Base-by-base conservation (phyloP, 2,329 filamentous ascomycete species). In the Chrysoporthe cubensis region DNA sequence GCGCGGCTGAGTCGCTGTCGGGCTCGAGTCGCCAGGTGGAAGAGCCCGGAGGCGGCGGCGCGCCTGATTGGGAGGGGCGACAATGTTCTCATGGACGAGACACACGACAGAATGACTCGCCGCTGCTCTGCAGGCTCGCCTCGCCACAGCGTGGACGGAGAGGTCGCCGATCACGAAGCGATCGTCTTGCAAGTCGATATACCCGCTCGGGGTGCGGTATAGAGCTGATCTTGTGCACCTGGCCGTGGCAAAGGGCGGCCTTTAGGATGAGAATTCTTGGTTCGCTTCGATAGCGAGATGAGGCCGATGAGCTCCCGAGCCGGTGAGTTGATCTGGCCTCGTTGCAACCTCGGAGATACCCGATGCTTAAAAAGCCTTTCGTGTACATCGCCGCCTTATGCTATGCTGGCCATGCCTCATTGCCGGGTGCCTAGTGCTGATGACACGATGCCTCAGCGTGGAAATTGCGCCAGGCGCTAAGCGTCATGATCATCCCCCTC, bases 241-340 rank as follows among this genome's bases (percentile, higher is more conserved):
- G 26, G 26, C 26, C 26, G 26, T 26, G 26, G 26, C 26, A 26
- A 26, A 26, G 26, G 26, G 26, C 26, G 26, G 26, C 26, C 26
- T 26, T 26, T 26, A 26, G 26, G 26, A 26, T 26, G 26, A 26
- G 26, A 26, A n/a, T 54, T 34, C 21, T 54, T 34, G 50, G 50
- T 54, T 54, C 50, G 50, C 21, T 54, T 54, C 50, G 14, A 54
- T 54, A 54, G 50, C 50, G 50, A 54, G 50, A 54, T 54, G 50
- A 54, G 50, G 3, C 21, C 26, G 48, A 52, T 52, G 48, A n/a
- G 5, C 13, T 52, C 46, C 16, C 32, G 50, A 5, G 50, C 13
- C 50, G 11, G 13, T 2, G 21, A 11, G 50, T 26, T 54, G 50
- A 54, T 54, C 50, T 16, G 50, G 50, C 50, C 7, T 32, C 21